These are phyloP conservation scores for Geotrichum fermentans DNA, from an alignment of 1,139 yeast genomes.

Conservation along the genomic window DNA sequence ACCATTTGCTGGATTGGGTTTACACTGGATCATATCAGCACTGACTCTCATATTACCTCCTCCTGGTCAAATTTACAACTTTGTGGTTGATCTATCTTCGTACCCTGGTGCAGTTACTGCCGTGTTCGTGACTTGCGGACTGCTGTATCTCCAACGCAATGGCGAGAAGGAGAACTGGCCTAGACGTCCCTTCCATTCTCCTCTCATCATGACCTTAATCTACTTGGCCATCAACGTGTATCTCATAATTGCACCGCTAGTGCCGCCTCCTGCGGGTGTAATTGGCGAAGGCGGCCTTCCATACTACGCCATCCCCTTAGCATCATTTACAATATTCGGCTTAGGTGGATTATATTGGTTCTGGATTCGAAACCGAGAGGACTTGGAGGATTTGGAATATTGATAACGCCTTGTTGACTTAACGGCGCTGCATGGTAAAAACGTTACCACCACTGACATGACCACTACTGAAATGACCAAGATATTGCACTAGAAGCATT, in stretches of 20 bases:
- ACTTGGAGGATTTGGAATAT: too few species aligned
- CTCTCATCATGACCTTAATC: constrained; percentile 33
- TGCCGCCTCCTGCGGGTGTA: constrained; percentile 44
- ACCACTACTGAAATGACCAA: too few species aligned
- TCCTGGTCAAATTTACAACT: constrained; percentile 73
- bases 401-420: too few species aligned
- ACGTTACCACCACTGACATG: too few species aligned
- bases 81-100: constrained; percentile 67
- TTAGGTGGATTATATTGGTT: constrained; percentile 47
- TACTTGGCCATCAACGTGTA: constrained; percentile 50
- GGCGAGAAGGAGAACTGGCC: constrained; percentile 52
- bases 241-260: constrained; percentile 53
- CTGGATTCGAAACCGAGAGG: constrained; percentile 21
- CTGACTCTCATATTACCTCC: constrained; percentile 58
- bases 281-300: constrained; percentile 39
- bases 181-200: constrained; percentile 29
- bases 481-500: too few species aligned
- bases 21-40: constrained; percentile 49
- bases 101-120: constrained; percentile 70
- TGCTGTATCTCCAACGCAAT: constrained; percentile 59
- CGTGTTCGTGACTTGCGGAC: constrained; percentile 63
- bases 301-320: constrained; percentile 54
- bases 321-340: constrained; percentile 47
- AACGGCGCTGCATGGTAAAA: too few species aligned
- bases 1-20: constrained; percentile 49